phyloP scores from a whole-genome alignment of 495 filamentous ascomycete species.

The Bryoglossum gracile region DNA sequence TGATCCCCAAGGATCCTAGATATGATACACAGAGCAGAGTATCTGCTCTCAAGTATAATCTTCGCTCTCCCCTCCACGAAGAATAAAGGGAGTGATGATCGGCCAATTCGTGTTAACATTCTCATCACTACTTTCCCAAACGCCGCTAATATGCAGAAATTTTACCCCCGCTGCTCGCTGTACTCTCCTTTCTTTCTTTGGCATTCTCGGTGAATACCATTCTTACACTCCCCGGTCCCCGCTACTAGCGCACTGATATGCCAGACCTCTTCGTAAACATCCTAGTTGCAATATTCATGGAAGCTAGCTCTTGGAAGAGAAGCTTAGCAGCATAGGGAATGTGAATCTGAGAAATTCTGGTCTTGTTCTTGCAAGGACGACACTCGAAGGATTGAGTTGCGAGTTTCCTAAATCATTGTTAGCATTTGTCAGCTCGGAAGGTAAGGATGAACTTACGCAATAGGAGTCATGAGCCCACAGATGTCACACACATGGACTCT shows the following conservation, averaged over 20 bases:
- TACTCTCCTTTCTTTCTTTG: too few relatives aligned
- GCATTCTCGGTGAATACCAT: too few relatives aligned
- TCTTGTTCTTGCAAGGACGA: conserved; percentile 97
- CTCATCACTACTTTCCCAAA: too few relatives aligned
- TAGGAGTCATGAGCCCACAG: conserved; percentile 96
- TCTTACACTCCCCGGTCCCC: conserved; percentile 14
- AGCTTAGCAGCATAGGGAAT: conserved; percentile 98
- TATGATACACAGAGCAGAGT: too few relatives aligned
- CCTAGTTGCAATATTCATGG: conserved; percentile 96
- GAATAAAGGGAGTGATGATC: too few relatives aligned
- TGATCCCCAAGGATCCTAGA: too few relatives aligned
- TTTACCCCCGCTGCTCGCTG: conserved; percentile 1
- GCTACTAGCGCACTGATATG: conserved; percentile 51
- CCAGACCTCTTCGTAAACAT: conserved; percentile 88
- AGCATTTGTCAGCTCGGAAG: conserved; percentile 17
- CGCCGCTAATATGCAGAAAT: conserved; percentile 24
- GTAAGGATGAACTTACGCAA: conserved; percentile 68
- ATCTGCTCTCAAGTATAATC: too few relatives aligned
- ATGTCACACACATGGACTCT: conserved; percentile 97
- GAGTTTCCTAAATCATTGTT: conserved; percentile 60
- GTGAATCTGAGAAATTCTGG: conserved; percentile 90
- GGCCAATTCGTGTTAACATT: too few relatives aligned
- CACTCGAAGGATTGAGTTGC: conserved; percentile 94
- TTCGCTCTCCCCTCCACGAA: too few relatives aligned
- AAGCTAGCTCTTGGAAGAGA: conserved; percentile 93